A percentile compares a stretch with the other conserved stretches of the same genome.
phyloP scores from a whole-genome alignment of 768 basidiomycete species.

The Nevesoporus exiguus region DNA sequence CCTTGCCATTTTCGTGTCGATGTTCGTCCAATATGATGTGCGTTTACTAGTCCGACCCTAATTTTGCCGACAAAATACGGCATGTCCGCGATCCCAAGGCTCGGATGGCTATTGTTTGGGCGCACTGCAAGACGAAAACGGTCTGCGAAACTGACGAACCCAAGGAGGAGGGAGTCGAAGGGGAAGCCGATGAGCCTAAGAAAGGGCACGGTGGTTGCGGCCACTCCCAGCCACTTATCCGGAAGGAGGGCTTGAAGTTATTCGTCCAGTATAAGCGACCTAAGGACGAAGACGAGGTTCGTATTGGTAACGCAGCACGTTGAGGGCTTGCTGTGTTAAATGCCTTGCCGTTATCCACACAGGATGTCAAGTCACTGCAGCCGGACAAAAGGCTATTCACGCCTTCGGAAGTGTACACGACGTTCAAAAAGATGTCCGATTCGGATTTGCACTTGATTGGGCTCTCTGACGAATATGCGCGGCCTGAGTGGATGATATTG shows the following conservation, averaged over 20 bases:
- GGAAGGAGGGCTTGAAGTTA: conserved; percentile 94
- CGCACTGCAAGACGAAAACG: conserved; percentile 84
- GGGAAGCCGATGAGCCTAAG: conserved; percentile 63
- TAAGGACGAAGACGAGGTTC: conserved; percentile 93
- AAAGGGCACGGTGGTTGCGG: conserved; percentile 98
- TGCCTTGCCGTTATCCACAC: not conserved
- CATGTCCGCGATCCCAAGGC: conserved; percentile 83
- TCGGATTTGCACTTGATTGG: conserved; percentile 86
- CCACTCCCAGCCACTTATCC: conserved; percentile 80
- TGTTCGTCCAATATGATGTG: conserved; percentile 23
- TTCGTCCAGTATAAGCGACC: conserved; percentile 92
- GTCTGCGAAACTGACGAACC: conserved; percentile 85
- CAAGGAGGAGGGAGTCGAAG: conserved; percentile 78
- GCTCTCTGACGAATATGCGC: conserved; percentile 91
- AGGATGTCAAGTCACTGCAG: conserved; percentile 80
- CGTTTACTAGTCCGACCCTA: conserved; percentile 67
- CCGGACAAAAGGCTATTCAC: conserved; percentile 81
- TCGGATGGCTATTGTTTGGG: conserved; percentile 85
- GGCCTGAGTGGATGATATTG: conserved; percentile 99
- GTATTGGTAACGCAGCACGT: conserved; percentile 28
- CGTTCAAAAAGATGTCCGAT: conserved; percentile 94
- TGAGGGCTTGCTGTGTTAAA: conserved; percentile 11
- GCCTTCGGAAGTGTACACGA: conserved; percentile 85
- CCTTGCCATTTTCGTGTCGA: conserved; percentile 29
- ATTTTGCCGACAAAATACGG: conserved; percentile 83